A percentile compares a stretch with the other conserved stretches of the same genome.
Conservation (phyloP, 345 rosid genomes). For the Populus ilicifolia region DNA sequence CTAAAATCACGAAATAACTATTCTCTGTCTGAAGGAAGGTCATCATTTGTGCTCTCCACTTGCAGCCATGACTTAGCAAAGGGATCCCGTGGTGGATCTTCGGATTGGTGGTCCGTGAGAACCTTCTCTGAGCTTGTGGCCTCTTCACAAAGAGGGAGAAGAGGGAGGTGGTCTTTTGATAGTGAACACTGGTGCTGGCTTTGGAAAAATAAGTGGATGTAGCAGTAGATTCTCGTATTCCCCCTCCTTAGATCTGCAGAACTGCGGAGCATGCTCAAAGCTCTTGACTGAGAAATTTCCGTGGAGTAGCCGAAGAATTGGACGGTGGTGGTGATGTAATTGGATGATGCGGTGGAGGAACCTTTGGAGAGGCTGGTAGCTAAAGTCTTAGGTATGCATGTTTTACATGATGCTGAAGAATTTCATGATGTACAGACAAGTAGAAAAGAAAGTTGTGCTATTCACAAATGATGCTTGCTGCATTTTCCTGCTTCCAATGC, state of each 20-base stretch:
- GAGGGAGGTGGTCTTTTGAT: slow-evolving; percentile 94
- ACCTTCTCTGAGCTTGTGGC: slow-evolving; percentile 92
- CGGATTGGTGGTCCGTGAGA: slow-evolving; percentile 90
- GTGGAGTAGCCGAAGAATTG: slow-evolving; percentile 45
- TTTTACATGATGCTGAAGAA: not conserved
- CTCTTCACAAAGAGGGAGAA: slow-evolving; percentile 79
- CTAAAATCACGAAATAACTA: slow-evolving; percentile 65
- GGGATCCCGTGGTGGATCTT: slow-evolving; percentile 77
- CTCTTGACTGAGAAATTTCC: slow-evolving; percentile 58
- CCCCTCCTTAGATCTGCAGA: slow-evolving; percentile 58
- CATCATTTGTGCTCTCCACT: slow-evolving; percentile 67
- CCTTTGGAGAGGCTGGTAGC: too few species aligned
- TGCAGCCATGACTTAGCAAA: slow-evolving; percentile 67
- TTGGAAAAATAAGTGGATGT: slow-evolving; percentile 61
- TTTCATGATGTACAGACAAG: not conserved
- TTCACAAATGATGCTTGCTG: not conserved
- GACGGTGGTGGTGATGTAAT: too few species aligned
- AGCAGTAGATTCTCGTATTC: slow-evolving; percentile 82
- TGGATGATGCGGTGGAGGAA: too few species aligned
- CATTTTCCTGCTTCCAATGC: too few species aligned
- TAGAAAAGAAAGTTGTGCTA: not conserved
- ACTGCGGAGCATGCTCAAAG: slow-evolving; percentile 79
- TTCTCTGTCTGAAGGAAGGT: slow-evolving; percentile 72
- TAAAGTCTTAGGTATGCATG: not conserved
- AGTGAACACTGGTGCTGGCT: slow-evolving; percentile 61